Base-by-base conservation (phyloP, 2,329 filamentous ascomycete species). In the Ophiocordyceps camponoti-rufipedis region DNA sequence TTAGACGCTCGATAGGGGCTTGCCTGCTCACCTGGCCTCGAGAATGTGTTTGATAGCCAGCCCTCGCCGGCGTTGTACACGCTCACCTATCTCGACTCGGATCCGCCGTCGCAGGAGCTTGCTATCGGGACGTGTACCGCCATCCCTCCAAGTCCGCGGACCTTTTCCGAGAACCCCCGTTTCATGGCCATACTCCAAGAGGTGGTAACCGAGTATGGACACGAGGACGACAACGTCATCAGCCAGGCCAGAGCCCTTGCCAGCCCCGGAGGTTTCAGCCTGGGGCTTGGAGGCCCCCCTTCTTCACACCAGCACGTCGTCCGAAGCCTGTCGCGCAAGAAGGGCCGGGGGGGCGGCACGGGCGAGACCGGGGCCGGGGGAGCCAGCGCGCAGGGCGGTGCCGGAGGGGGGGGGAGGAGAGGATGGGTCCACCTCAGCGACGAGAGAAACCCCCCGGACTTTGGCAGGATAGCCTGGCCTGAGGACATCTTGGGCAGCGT, bases 401-500 rank as follows among this genome's bases (percentile, higher is more conserved):
- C 72, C 1, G 75, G 75, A 1, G 74, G 75, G 10, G 74, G 62
- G 2, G 75, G 2, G 75, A 62, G 70, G 19, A 75, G 78, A 19
- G 77, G 79, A 1, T 74, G 74, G 61, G 68, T 82, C 16, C 79
- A 83, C 58, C 64, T 83, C 5, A 79, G 75, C 46, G 79, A 83
- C 55, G 54, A 64, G 45, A 64, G 79, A 45, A 80, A 79, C 44
- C 75, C 77, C 2, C 78, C 76, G 0, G 78, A 80, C 53, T 82
- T 70, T 65, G 78, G 78, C 14, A 62, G 79, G 45, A 82, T 82
- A 55, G 76, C 78, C 2, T 81, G 74, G 67, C 78, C 78, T 1
- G 78, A 82, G 53, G 78, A 83, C 54, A 83, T 83, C 35, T 63
- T 83, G 45, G 79, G 78, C 35, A 82, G 78, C 50, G 67, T 82